Conservation (phyloP, 192 early-diverging fungal species). For the Coemansia sp. region DNA sequence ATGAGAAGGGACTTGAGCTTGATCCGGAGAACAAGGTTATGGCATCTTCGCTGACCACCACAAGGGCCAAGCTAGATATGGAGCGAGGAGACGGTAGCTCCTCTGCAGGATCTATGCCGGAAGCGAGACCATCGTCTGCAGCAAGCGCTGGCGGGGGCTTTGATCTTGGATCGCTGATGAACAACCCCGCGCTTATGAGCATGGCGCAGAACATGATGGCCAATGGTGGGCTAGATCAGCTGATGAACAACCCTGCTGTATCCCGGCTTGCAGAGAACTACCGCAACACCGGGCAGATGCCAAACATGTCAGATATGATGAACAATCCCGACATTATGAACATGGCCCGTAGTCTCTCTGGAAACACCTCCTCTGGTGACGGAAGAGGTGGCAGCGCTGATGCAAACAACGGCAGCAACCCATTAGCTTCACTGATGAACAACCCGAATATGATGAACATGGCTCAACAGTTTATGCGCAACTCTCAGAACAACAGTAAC, state of each 20-base stretch:
- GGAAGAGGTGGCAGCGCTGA: constrained; percentile 2
- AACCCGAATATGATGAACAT: constrained; percentile 41
- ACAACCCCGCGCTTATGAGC: constrained; percentile 91
- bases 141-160: constrained; percentile 67
- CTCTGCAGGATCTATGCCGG: constrained; percentile 21
- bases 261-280: constrained; percentile 69
- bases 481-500: constrained; percentile 6
- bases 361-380: constrained; percentile 11
- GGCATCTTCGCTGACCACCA: constrained; percentile 71
- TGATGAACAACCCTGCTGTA: constrained; percentile 92
- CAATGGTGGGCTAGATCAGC: constrained; percentile 72
- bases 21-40: constrained; percentile 83
- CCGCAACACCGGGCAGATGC: constrained; percentile 48
- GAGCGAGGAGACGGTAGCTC: constrained; percentile 1
- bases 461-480: constrained; percentile 36
- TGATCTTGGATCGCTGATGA: constrained; percentile 82
- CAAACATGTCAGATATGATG: constrained; percentile 52
- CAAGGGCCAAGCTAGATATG: constrained; percentile 58
- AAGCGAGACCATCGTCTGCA: constrained; percentile 22
- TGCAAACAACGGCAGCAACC: constrained; percentile 14
- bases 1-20: constrained; percentile 83
- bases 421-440: constrained; percentile 35
- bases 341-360: constrained; percentile 39
- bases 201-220: constrained; percentile 95
- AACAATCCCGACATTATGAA: constrained; percentile 48